Conservation (phyloP, 768 basidiomycete genomes). For the Leccinum ochraceum region DNA sequence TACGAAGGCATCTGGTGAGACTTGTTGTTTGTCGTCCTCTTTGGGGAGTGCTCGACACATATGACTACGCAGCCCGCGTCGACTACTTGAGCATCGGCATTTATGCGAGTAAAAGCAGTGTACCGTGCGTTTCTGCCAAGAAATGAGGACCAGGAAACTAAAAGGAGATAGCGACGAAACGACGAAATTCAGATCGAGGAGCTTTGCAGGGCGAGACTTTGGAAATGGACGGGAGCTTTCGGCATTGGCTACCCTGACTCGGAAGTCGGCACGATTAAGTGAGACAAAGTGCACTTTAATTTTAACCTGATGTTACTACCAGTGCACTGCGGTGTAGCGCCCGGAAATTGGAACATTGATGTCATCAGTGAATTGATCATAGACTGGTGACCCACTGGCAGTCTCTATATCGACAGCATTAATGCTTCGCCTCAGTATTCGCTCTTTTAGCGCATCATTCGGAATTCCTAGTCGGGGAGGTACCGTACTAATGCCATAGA, state of each 20-base stretch:
- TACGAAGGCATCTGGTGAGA: conserved; percentile 6
- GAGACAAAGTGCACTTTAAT: background rate
- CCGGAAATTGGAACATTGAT: background rate
- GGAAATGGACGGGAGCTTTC: background rate
- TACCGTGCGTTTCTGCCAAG: background rate
- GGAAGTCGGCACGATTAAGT: background rate
- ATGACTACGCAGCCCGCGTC: conserved; percentile 1
- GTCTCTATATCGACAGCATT: no score
- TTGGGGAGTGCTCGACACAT: conserved; percentile 9
- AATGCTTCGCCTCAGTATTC: no score
- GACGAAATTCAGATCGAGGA: background rate
- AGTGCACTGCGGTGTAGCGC: background rate
- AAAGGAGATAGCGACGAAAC: conserved; percentile 9
- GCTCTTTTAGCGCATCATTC: no score
- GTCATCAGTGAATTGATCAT: background rate
- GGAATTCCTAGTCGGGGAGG: no score
- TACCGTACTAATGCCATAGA: no score
- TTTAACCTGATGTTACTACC: no score
- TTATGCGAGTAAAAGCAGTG: background rate
- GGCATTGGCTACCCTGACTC: background rate
- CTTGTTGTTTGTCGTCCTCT: background rate
- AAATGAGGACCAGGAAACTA: conserved; percentile 5
- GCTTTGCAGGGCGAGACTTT: background rate
- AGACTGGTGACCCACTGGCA: background rate
- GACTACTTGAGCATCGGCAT: conserved; percentile 10